Evolutionary conservation across 495 filamentous ascomycete species (phyloP), one percentile per base, ranked within the genome.

Genomic region (Aspergillus wentii): DNA sequence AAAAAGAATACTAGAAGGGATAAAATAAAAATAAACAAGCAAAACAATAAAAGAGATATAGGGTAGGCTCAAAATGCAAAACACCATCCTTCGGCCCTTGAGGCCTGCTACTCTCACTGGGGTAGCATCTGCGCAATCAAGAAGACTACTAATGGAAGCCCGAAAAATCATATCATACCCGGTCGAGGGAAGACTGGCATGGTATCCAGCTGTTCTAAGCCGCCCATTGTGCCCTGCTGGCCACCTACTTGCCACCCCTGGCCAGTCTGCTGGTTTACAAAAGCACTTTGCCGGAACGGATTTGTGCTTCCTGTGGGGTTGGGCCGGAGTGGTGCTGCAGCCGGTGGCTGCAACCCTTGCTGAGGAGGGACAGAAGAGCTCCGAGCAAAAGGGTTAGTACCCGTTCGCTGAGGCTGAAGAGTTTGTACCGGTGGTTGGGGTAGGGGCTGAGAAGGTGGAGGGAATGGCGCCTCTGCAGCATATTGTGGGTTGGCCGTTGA

Each of bases 261-360:
- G 0, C 90, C 89, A 2, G 87, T 95, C 23, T 80, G 75, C 51
- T 91, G 86, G 49, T 94, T 89, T 22, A 92, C 80, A 48, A 95
- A 94, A 1, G 80, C 75, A 35, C 82, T 84, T 57, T 95, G 88
- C 7, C 91, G 76, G 76, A 97, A 96, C 1, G 91, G 91, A 57
- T 97, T 97, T 11, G 91, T 97, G 51, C 80, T 89, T 6, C 89
- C 91, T 2, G 92, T 95, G 3, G 80, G 77, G 41, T 83, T 75
- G 3, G 86, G 64, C 41, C 78, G 79, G 7, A 88, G 56, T 14
- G 75, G 65, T 7, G 72, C 59, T 13, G 66, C 52, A 3, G 57
- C 43, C 6, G 62, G 49, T 22, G 64, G 52, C 22, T 68, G 62
- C n/a, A 66, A 35, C 4, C 53, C 54, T 35, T 54, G 62, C 17